Percentiles rank a stretch among this genome's conserved stretches.
phyloP scores from a whole-genome alignment of 2,329 filamentous ascomycete genomes.

The Elsinoe ampelina region DNA sequence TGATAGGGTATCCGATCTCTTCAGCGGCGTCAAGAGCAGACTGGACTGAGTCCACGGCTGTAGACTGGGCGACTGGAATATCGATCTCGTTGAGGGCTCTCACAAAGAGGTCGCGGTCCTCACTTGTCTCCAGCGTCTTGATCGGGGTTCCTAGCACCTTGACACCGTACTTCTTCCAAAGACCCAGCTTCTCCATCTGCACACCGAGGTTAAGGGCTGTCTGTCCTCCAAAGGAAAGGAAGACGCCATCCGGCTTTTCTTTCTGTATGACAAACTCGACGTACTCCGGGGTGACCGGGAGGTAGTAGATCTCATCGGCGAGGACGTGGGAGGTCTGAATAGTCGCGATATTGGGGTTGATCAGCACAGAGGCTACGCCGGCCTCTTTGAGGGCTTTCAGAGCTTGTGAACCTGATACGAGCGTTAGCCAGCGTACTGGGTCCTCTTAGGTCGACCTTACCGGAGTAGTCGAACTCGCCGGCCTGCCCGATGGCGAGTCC shows the following conservation, averaged over 20 bases:
- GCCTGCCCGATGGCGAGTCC: slow-evolving; percentile 95
- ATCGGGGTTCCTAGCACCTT: slow-evolving; percentile 93
- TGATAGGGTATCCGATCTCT: slow-evolving; percentile 89
- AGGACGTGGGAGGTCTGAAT: slow-evolving; percentile 96
- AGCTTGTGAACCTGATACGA: slow-evolving; percentile 70
- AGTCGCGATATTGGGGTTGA: slow-evolving; percentile 97
- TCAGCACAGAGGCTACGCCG: slow-evolving; percentile 79
- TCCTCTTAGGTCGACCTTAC: slow-evolving; percentile 45
- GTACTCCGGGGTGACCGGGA: slow-evolving; percentile 95
- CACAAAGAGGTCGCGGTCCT: slow-evolving; percentile 92
- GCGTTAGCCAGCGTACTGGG: not conserved
- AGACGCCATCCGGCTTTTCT: slow-evolving; percentile 92
- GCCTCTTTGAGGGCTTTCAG: slow-evolving; percentile 96
- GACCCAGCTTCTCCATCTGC: slow-evolving; percentile 89
- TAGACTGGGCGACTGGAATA: slow-evolving; percentile 93
- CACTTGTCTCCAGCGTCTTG: slow-evolving; percentile 84
- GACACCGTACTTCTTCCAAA: slow-evolving; percentile 91
- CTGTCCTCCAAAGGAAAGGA: slow-evolving; percentile 94
- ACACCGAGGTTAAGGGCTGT: slow-evolving; percentile 95
- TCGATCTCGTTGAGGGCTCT: slow-evolving; percentile 95
- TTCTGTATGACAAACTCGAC: slow-evolving; percentile 95
- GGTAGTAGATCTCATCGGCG: slow-evolving; percentile 95
- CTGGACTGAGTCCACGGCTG: slow-evolving; percentile 83
- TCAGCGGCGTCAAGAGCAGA: slow-evolving; percentile 83
- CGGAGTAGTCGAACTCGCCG: slow-evolving; percentile 97